phyloP scores from a whole-genome alignment of 2,329 filamentous ascomycete genomes.

The Pseudogymnoascus verrucosus region DNA sequence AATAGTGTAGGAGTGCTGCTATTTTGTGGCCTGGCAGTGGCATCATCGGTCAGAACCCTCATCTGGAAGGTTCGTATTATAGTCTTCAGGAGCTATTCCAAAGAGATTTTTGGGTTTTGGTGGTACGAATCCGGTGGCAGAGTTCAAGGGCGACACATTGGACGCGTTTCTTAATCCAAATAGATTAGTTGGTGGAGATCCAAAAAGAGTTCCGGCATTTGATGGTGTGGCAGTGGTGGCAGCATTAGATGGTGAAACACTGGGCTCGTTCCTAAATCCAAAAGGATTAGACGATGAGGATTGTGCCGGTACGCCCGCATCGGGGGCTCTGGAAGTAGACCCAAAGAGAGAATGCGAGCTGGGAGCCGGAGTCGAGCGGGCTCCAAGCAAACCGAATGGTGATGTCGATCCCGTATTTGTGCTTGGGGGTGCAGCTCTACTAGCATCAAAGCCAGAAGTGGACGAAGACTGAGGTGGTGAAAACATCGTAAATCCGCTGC shows the following conservation, averaged over 20 bases:
- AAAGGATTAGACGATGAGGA: neutral
- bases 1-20: neutral
- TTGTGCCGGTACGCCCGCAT: neutral
- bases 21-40: neutral
- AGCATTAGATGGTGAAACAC: neutral
- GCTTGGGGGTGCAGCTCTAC: conserved; percentile 23
- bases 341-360: neutral
- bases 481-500: neutral
- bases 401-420: neutral
- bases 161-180: neutral
- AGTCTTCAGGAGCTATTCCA: neutral
- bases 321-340: neutral
- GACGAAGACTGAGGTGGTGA: conserved; percentile 25
- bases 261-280: neutral
- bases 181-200: neutral
- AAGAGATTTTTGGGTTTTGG: neutral
- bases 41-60: neutral
- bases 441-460: conserved; percentile 34
- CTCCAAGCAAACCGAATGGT: neutral
- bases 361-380: neutral
- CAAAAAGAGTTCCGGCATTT: neutral
- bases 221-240: neutral
- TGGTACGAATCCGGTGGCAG: neutral
- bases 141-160: neutral
- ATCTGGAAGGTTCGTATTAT: neutral